Evolutionary conservation across 179 eudicot genomes (phyloP).

Genomic region (Beta lomatogona): DNA sequence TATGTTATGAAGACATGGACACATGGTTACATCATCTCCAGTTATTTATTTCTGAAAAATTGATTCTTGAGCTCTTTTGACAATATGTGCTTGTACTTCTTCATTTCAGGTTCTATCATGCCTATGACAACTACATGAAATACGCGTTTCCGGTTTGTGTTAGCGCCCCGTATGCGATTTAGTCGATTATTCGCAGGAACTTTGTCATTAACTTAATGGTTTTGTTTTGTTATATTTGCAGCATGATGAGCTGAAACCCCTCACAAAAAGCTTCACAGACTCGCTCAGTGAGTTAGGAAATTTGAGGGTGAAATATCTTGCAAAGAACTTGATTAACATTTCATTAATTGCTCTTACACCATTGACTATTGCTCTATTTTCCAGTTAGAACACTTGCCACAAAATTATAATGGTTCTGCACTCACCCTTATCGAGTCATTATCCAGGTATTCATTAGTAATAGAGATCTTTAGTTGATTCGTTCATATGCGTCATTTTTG

Average conservation of each 20-base stretch:
- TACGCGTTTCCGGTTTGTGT: slow-evolving; percentile 93
- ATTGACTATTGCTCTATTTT: slow-evolving; percentile 28
- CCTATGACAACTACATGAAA: slow-evolving; percentile 90
- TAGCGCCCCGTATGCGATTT: slow-evolving; percentile 14
- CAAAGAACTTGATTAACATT: slow-evolving; percentile 15
- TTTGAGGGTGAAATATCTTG: slow-evolving; percentile 55
- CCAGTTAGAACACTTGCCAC: slow-evolving; percentile 84
- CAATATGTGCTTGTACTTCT: slow-evolving; percentile 17
- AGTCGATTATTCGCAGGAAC: neutral
- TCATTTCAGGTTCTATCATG: slow-evolving; percentile 92
- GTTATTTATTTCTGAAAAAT: neutral
- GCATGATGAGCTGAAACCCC: slow-evolving; percentile 97
- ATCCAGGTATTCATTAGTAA: slow-evolving; percentile 62
- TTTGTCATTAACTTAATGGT: neutral
- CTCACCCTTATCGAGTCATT: slow-evolving; percentile 89
- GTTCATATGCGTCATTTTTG: neutral
- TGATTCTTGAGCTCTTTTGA: neutral
- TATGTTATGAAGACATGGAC: neutral
- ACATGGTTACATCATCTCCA: neutral
- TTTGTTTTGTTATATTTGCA: slow-evolving; percentile 35
- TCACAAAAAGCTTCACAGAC: slow-evolving; percentile 72
- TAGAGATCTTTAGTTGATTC: slow-evolving; percentile 11
- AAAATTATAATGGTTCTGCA: slow-evolving; percentile 85
- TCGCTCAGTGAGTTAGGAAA: slow-evolving; percentile 94
- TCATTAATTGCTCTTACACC: neutral